phyloP scores from a whole-genome alignment of 805 yeast species.

The Lachancea mirantina region DNA sequence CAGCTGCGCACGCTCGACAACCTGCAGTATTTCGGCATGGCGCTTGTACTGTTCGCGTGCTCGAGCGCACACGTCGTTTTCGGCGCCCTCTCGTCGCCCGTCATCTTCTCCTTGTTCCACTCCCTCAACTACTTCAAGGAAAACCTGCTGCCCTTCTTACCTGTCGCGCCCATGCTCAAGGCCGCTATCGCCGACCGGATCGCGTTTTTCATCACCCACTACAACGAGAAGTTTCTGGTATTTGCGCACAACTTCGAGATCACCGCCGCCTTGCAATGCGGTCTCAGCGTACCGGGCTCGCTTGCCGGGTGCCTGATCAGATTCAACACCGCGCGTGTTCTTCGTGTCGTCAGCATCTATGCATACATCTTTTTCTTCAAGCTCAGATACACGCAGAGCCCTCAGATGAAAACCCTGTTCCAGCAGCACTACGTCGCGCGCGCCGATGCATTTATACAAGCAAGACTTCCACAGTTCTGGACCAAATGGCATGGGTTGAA shows the following conservation, averaged over 20 bases:
- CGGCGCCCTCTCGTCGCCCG: conserved; percentile 52
- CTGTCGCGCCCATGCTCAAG: conserved; percentile 25
- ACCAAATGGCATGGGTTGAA: conserved; percentile 19
- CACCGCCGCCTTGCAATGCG: conserved; percentile 33
- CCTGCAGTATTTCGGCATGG: conserved; percentile 50
- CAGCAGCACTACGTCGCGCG: conserved; percentile 40
- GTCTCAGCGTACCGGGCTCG: conserved; percentile 39
- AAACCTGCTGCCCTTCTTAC: conserved; percentile 45
- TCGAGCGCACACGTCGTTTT: conserved; percentile 37
- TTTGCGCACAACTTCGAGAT: conserved; percentile 44
- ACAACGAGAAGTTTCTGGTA: conserved; percentile 38
- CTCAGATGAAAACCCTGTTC: conserved; percentile 42
- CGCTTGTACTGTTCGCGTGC: conserved; percentile 36
- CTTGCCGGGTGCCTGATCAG: conserved; percentile 29
- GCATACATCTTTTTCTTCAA: conserved; percentile 50
- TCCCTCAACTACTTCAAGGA: conserved; percentile 51
- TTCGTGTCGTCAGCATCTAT: conserved; percentile 35
- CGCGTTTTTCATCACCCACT: conserved; percentile 30
- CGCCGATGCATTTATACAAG: conserved; percentile 33
- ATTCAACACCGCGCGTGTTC: conserved; percentile 25
- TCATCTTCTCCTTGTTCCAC: conserved; percentile 59
- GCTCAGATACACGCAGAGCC: conserved; percentile 51
- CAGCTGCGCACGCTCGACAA: conserved; percentile 42
- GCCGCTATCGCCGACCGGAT: conserved; percentile 28
- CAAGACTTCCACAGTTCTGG: conserved; percentile 32